Conservation (phyloP, 441 rosid species). For the Sinapis alba region DNA sequence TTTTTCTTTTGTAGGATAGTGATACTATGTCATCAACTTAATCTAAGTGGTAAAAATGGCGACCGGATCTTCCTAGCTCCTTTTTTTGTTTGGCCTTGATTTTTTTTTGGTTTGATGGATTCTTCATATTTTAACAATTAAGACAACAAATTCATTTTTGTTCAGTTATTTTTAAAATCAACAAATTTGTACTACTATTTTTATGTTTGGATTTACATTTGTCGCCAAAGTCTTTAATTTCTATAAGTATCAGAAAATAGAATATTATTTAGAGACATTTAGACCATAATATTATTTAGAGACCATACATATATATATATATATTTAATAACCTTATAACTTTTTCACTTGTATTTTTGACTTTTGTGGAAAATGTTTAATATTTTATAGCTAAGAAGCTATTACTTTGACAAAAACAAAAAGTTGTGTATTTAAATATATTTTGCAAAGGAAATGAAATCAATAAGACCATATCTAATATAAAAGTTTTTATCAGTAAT, state of each 20-base stretch:
- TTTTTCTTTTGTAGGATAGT: background rate
- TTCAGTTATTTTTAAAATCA: no score
- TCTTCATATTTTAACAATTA: background rate
- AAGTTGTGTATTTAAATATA: background rate
- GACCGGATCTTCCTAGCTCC: background rate
- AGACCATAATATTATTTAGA: no score
- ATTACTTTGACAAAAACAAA: background rate
- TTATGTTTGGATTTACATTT: background rate
- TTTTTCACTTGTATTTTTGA: background rate
- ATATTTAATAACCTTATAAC: background rate
- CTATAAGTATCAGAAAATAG: background rate
- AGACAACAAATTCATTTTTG: background rate
- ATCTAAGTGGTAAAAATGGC: background rate
- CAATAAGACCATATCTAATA: no score
- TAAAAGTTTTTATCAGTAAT: no score
- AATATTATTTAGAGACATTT: background rate
- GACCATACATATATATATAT: no score
- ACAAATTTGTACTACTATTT: background rate
- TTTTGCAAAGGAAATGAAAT: background rate
- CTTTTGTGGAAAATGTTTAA: background rate
- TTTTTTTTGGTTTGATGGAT: background rate
- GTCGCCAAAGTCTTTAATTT: background rate
- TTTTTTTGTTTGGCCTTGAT: background rate
- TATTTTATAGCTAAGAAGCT: background rate
- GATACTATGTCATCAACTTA: background rate